These are phyloP conservation scores for Cyclocybe cylindracea DNA, from an alignment of 768 basidiomycete species.

Conservation along the genomic window DNA sequence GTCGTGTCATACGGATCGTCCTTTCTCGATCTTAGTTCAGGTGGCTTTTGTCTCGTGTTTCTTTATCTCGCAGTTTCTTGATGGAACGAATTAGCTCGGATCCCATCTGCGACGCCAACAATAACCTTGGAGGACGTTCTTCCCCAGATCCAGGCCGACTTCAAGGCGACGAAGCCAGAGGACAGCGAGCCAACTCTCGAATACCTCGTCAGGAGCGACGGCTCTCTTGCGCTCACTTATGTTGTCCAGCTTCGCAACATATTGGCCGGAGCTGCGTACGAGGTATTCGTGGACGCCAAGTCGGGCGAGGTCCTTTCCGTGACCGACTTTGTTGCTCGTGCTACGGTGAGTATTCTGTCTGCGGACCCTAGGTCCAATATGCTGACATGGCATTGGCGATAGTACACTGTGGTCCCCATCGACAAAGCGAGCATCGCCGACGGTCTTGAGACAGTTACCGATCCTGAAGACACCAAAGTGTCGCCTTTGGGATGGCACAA, in stretches of 20 bases:
- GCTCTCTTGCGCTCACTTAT: slow-evolving; percentile 38
- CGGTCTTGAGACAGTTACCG: slow-evolving; percentile 44
- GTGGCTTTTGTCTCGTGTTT: too few species aligned
- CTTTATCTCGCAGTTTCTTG: too few species aligned
- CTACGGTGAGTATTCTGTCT: slow-evolving; percentile 30
- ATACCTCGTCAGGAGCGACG: slow-evolving; percentile 41
- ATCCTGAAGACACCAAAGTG: slow-evolving; percentile 50
- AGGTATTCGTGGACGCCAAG: slow-evolving; percentile 61
- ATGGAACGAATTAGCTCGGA: slow-evolving; percentile 7
- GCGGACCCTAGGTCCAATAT: neutral
- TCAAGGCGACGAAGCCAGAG: slow-evolving; percentile 40
- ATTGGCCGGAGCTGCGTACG: slow-evolving; percentile 45
- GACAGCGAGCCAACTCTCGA: slow-evolving; percentile 37
- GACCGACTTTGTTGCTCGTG: slow-evolving; percentile 51
- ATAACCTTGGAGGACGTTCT: slow-evolving; percentile 36
- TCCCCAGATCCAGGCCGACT: slow-evolving; percentile 33
- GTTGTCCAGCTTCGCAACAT: slow-evolving; percentile 36
- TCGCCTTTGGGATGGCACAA: slow-evolving; percentile 57
- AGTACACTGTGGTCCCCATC: slow-evolving; percentile 46
- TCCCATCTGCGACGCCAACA: slow-evolving; percentile 38
- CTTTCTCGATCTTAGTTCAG: too few species aligned
- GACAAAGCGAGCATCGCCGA: slow-evolving; percentile 47
- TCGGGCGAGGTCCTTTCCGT: slow-evolving; percentile 50
- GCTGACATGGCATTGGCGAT: neutral
- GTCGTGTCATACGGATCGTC: too few species aligned